Evolutionary conservation across 345 rosid genomes (phyloP).

Genomic region (Eucalyptus tenuipes): DNA sequence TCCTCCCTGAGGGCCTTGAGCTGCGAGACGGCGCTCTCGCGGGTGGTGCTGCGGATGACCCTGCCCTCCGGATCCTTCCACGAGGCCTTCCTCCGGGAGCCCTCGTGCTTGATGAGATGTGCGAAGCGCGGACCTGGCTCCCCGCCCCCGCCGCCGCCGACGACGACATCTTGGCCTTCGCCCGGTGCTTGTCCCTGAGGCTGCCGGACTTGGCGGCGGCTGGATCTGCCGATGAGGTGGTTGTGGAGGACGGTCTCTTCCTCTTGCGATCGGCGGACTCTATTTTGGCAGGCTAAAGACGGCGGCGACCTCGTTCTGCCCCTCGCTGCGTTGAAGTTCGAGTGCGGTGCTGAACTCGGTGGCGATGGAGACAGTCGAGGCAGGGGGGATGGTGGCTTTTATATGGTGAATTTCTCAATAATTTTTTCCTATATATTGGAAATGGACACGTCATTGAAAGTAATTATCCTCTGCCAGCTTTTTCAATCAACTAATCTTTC

Average conservation of each 20-base stretch:
- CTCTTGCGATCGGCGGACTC: slow-evolving; percentile 48
- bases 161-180: slow-evolving; percentile 31
- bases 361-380: not conserved
- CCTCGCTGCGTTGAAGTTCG: not conserved
- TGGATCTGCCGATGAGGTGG: slow-evolving; percentile 33
- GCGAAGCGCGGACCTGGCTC: slow-evolving; percentile 69
- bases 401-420: no score
- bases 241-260: slow-evolving; percentile 8
- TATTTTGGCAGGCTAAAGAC: slow-evolving; percentile 21
- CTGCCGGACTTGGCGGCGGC: not conserved
- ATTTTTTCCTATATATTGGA: no score
- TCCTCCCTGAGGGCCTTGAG: slow-evolving; percentile 68
- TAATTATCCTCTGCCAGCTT: not conserved
- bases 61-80: slow-evolving; percentile 98
- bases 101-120: slow-evolving; percentile 89
- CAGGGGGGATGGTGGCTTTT: no score
- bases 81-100: slow-evolving; percentile 85
- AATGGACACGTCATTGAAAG: not conserved
- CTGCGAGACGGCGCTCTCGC: slow-evolving; percentile 63
- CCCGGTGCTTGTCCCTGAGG: slow-evolving; percentile 4
- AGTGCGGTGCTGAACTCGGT: not conserved
- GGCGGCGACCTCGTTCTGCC: not conserved
- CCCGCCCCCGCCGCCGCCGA: slow-evolving; percentile 17
- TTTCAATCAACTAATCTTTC: not conserved
- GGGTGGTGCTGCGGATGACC: slow-evolving; percentile 50